Evolutionary conservation across 208 protist species (phyloP), one percentile per base, ranked within the genome.

Genomic region (Vickermania ingenoplastis): DNA sequence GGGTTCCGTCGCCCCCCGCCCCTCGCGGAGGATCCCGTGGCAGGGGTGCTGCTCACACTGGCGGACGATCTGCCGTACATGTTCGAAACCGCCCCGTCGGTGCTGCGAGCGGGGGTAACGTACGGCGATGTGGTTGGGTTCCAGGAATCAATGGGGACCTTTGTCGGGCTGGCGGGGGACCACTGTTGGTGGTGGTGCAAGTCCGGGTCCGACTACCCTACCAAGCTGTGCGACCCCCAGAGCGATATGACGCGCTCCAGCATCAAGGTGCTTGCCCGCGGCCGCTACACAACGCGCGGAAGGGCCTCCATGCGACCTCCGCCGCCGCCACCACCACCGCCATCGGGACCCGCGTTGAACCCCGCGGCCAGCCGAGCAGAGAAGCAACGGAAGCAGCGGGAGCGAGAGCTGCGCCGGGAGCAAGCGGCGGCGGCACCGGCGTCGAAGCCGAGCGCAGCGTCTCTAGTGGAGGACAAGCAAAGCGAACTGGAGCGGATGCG

Each of bases 61-160:
- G 79, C 70, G 0, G 77, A 95, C 36, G 73, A 78, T 41, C 58
- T 63, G 28, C 75, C 83, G 54, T 95, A 95, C 67, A 48, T 69
- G 49, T 95, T 95, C 63, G 89, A 95, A 62, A 71, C 77, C 26
- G 53, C 85, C 1, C 59, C 83, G n/a, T 57, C 65, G 41, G 63
- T 67, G 53, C 60, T 92, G n/a, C 70, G 69, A 22, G 88, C 79
- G 41, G 79, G 81, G 1, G 73, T 92, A 14, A 75, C 71, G 31
- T 78, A 83, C 52, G 89, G 85, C 11, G 89, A 95, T 69, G 76
- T 89, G 65, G 79, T 95, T 56, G 48, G 61, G n/a, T 83, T 70
- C 50, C 73, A 82, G 41, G 30, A 59, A 31, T 58, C 72, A 17
- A 22, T 59, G 21, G 89, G 89, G 24, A 77, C 73, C 66, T 91